Evolutionary conservation across 2,329 filamentous ascomycete species (phyloP), one percentile per base, ranked within the genome.

Genomic region (Ascochyta rabiei): DNA sequence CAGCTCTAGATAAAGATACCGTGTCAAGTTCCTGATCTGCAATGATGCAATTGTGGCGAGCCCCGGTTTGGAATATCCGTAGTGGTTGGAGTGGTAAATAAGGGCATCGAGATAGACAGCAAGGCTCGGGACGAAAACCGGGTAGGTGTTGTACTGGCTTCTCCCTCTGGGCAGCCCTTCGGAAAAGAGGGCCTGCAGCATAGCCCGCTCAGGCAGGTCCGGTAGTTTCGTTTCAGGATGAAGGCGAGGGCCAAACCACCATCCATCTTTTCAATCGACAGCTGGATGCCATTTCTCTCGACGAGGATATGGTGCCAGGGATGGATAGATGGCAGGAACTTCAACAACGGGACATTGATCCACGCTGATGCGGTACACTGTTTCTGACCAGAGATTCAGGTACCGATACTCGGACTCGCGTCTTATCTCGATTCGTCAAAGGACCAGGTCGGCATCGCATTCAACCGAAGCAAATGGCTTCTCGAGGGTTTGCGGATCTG

Each of bases 251-350:
- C 48, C 48, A 48, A 37, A 57, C 45, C 48, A 56, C 48, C 37
- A 56, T 9, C 37, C 41, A 35, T 59, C n/a, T 6, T 40, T 38
- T 13, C 40, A 30, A 19, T 47, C 12, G 9, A 56, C 13, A 28
- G 45, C 53, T 41, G 53, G 54, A 16, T 60, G 57, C 54, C 57
- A 57, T 7, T 30, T 38, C 15, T 54, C 44, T 60, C 45, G 1
- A 60, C 39, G 9, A 48, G 45, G 3, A 60, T 48, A 10, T 21
- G 18, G 6, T 48, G 34, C 31, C 38, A 57, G 18, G 42, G 34
- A 34, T 55, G n/a, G n/a, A n/a, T n/a, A 56, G 12, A 30, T 0
- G 8, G 18, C 39, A n/a, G 26, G 26, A 6, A 31, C 40, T 19
- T 42, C 8, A 19, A 42, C 16, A n/a, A 19, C 3, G 4, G 40